A percentile compares a stretch with the other conserved stretches of the same genome.
Evolutionary conservation across 306 rosid species (phyloP).

Genomic region (Quercus engelmannii): DNA sequence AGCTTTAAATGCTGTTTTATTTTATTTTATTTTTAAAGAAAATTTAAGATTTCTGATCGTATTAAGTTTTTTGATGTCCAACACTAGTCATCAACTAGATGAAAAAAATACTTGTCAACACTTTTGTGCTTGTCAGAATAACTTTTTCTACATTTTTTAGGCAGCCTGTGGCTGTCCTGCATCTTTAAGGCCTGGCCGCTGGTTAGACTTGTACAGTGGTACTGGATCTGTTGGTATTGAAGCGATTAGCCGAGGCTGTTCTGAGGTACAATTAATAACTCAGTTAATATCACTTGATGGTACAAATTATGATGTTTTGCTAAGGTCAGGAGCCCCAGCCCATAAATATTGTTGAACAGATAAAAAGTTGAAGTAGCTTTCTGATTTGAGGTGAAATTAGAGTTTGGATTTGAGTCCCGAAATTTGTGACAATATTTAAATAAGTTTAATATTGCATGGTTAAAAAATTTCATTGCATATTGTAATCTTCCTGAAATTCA

Average conservation of each 20-base stretch:
- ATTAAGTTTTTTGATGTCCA: neutral
- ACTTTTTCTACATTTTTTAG: constrained; percentile 39
- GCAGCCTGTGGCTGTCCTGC: constrained; percentile 95
- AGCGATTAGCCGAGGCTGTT: constrained; percentile 92
- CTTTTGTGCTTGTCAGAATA: constrained; percentile 10
- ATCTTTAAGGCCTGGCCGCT: constrained; percentile 84
- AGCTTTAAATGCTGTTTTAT: neutral
- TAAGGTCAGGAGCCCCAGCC: neutral
- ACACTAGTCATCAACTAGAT: constrained; percentile 7
- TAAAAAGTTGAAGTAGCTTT: neutral
- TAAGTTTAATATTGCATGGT: neutral
- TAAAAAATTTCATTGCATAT: neutral
- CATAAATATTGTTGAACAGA: neutral
- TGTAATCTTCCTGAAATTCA: neutral
- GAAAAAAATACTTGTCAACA: neutral
- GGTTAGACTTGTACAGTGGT: constrained; percentile 98
- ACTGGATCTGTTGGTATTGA: constrained; percentile 99
- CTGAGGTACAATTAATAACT: constrained; percentile 53
- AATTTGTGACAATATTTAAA: neutral
- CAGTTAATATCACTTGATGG: constrained; percentile 10
- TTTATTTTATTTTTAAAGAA: constrained; percentile 1
- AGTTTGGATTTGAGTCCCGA: neutral
- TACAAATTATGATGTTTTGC: constrained; percentile 2
- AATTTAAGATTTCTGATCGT: neutral
- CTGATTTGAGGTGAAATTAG: neutral